These are phyloP conservation scores for Epichloe uncinata DNA, from an alignment of 2,329 filamentous ascomycete genomes.

Conservation along the genomic window DNA sequence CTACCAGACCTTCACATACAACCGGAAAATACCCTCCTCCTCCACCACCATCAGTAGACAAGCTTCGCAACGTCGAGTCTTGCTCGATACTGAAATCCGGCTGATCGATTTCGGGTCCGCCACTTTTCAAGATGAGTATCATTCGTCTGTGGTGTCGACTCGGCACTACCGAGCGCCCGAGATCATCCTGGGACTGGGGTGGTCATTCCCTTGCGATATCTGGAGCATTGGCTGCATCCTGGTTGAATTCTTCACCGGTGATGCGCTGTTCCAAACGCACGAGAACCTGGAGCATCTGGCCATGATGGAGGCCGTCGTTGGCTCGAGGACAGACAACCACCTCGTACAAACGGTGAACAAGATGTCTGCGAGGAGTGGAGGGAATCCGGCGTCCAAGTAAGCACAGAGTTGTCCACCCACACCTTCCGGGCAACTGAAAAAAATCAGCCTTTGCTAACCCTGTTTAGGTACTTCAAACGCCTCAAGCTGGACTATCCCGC, in stretches of 20 bases:
- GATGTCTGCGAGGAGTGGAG: conserved; percentile 41
- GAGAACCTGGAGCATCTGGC: conserved; percentile 60
- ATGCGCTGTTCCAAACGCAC: conserved; percentile 59
- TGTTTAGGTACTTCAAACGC: conserved; percentile 50
- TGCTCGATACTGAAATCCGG: conserved; percentile 56
- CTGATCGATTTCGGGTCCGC: conserved; percentile 61
- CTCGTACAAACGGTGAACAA: conserved; percentile 38
- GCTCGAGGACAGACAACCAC: conserved; percentile 41
- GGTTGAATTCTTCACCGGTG: conserved; percentile 59
- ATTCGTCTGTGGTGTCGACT: conserved; percentile 58
- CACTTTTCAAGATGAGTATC: conserved; percentile 61
- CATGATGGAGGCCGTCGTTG: conserved; percentile 63
- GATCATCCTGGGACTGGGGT: conserved; percentile 56
- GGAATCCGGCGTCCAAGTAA: conserved; percentile 53
- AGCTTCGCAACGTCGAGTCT: conserved; percentile 49
- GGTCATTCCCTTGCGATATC: conserved; percentile 60
- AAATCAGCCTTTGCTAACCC: background rate
- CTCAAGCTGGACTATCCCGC: conserved; percentile 52
- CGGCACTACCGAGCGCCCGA: conserved; percentile 58
- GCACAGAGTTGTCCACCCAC: conserved; percentile 10
- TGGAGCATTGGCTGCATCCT: conserved; percentile 64
- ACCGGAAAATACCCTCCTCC: conserved; percentile 55
- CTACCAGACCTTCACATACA: conserved; percentile 60
- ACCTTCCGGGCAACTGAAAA: too few species aligned
- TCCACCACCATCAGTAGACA: conserved; percentile 46